Evolutionary conservation across 163 green algal species (phyloP).

Genomic region (Coccomyxa subellipsoidea): DNA sequence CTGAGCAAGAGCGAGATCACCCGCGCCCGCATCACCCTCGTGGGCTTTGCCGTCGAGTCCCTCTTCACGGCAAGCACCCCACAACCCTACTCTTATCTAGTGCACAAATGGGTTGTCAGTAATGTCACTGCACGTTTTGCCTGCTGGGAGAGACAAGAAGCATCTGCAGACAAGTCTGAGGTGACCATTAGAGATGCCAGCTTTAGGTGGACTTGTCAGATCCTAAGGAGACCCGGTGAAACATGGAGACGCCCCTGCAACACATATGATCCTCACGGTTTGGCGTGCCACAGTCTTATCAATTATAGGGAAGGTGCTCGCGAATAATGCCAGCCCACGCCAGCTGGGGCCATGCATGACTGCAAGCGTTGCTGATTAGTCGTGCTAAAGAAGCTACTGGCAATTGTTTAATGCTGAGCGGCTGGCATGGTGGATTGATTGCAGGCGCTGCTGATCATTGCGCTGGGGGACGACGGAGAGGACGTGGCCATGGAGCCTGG

Average conservation of each 20-base stretch:
- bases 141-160: neutral
- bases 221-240: neutral
- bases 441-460: constrained; percentile 7
- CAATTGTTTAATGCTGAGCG: neutral
- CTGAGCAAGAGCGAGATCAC: neutral
- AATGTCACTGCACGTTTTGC: neutral
- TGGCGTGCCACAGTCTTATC: no score
- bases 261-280: no score
- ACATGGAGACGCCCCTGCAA: no score
- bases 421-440: neutral
- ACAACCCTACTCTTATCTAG: neutral
- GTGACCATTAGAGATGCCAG: neutral
- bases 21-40: neutral
- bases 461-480: neutral
- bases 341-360: no score
- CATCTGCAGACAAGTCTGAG: neutral
- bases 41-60: neutral
- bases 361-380: no score
- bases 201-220: neutral
- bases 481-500: neutral
- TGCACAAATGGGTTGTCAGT: neutral
- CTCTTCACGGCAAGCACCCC: neutral
- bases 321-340: no score
- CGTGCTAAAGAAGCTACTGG: no score
- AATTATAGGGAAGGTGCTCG: no score